Evolutionary conservation across 495 filamentous ascomycete genomes (phyloP).

Genomic region (Cryomyces minteri): DNA sequence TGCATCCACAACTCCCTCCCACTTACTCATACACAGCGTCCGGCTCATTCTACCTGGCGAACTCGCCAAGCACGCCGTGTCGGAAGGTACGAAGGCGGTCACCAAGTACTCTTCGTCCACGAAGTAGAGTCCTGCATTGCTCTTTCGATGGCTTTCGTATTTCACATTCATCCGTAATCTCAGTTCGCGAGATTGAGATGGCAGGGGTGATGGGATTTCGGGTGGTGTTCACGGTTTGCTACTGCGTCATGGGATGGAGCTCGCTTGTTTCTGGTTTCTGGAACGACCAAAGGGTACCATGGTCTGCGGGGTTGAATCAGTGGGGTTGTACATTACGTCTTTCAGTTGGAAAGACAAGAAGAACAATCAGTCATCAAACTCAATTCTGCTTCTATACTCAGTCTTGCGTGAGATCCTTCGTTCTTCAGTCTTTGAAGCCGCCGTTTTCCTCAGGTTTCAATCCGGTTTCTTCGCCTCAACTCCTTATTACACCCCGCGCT

Average conservation of each 20-base stretch:
- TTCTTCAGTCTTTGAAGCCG: too few relatives aligned
- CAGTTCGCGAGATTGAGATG: not conserved
- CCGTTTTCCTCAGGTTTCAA: too few relatives aligned
- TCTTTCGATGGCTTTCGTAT: not conserved
- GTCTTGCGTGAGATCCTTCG: too few relatives aligned
- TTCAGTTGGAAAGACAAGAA: too few relatives aligned
- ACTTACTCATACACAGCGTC: constrained; percentile 30
- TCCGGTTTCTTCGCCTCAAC: too few relatives aligned
- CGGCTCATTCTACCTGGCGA: constrained; percentile 95
- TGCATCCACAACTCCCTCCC: not conserved
- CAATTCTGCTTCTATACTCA: too few relatives aligned
- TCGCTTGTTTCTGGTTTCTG: constrained; percentile 7
- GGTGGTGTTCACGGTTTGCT: constrained; percentile 19
- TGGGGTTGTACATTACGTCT: too few relatives aligned
- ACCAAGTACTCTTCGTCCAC: constrained; percentile 99
- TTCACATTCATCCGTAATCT: too few relatives aligned
- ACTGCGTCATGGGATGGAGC: constrained; percentile 24
- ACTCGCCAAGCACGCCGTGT: constrained; percentile 97
- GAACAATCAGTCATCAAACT: too few relatives aligned
- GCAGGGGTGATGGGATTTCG: not conserved
- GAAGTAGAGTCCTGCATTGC: constrained; percentile 46
- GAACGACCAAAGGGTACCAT: too few relatives aligned
- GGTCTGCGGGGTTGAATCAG: too few relatives aligned
- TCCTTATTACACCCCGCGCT: too few relatives aligned
- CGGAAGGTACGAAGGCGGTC: constrained; percentile 98